Evolutionary conservation across 176 grass and related monocot species (phyloP).

Genomic region (Areca catechu): DNA sequence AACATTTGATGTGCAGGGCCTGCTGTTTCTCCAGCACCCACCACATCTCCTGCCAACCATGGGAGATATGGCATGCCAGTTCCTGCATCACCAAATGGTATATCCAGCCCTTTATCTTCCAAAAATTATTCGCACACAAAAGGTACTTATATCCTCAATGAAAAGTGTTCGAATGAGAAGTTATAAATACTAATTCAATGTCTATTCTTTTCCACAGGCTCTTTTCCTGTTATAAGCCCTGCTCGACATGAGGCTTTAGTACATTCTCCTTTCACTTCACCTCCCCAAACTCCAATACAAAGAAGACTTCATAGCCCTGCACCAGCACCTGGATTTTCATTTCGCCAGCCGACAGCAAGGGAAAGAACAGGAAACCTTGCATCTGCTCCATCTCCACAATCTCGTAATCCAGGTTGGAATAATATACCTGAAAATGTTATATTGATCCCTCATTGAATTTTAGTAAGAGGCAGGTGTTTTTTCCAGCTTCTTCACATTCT

Average conservation of each 20-base stretch:
- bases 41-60: slow-evolving; percentile 23
- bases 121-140: slow-evolving; percentile 30
- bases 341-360: slow-evolving; percentile 11
- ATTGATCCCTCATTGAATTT: background rate
- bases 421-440: slow-evolving; percentile 9
- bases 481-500: slow-evolving; percentile 32
- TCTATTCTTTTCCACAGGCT: slow-evolving; percentile 33
- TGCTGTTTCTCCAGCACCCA: slow-evolving; percentile 27
- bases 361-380: slow-evolving; percentile 38
- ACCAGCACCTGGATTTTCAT: slow-evolving; percentile 36
- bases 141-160: slow-evolving; percentile 27
- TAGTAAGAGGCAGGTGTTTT: slow-evolving; percentile 17
- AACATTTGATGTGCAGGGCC: slow-evolving; percentile 17
- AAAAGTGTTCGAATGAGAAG: background rate
- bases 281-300: slow-evolving; percentile 11
- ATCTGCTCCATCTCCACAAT: slow-evolving; percentile 33
- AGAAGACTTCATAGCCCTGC: slow-evolving; percentile 31
- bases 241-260: slow-evolving; percentile 31
- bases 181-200: background rate
- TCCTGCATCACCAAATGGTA: slow-evolving; percentile 37
- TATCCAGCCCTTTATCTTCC: slow-evolving; percentile 21
- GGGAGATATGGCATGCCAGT: slow-evolving; percentile 31
- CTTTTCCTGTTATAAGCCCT: slow-evolving; percentile 55
- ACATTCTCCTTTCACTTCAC: slow-evolving; percentile 33
- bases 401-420: slow-evolving; percentile 44